phyloP scores from a whole-genome alignment of 148 eudicot genomes.

The Persicaria tinctoria region DNA sequence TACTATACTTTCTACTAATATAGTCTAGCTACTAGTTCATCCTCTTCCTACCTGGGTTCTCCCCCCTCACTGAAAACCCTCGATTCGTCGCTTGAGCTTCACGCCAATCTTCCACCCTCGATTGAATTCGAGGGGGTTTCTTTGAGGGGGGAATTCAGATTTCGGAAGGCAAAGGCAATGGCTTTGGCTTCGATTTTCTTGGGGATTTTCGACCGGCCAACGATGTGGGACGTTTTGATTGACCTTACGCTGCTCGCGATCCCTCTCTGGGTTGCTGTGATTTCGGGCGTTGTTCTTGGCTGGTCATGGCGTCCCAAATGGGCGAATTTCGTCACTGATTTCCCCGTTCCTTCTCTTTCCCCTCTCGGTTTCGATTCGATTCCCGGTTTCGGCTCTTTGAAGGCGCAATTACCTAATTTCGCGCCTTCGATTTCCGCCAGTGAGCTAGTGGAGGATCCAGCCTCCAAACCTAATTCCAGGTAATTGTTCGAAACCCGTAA shows the following conservation, averaged over 20 bases:
- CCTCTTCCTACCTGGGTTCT: background rate
- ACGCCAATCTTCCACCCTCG: constrained; percentile 19
- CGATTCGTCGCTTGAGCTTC: constrained; percentile 28
- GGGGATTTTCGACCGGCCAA: constrained; percentile 35
- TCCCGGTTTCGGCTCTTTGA: constrained; percentile 4
- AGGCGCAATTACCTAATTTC: background rate
- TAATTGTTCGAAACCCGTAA: background rate
- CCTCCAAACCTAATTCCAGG: constrained; percentile 7
- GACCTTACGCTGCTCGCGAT: constrained; percentile 27
- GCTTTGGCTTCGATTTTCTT: constrained; percentile 30
- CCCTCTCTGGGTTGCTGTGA: constrained; percentile 76
- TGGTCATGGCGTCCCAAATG: constrained; percentile 94
- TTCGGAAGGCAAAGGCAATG: constrained; percentile 17
- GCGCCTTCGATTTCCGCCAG: background rate
- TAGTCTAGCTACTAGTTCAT: background rate
- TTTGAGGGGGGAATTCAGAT: background rate
- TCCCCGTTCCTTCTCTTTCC: constrained; percentile 17
- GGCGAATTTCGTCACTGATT: constrained; percentile 26
- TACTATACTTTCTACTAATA: background rate
- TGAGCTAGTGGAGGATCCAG: background rate
- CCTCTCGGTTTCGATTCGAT: constrained; percentile 11
- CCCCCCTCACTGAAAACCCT: constrained; percentile 16
- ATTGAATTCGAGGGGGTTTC: constrained; percentile 26
- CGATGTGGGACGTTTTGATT: constrained; percentile 19
- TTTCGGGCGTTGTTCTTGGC: constrained; percentile 69